Conservation (phyloP, 169 alveolate species). For the Cryptosporidium muris region DNA sequence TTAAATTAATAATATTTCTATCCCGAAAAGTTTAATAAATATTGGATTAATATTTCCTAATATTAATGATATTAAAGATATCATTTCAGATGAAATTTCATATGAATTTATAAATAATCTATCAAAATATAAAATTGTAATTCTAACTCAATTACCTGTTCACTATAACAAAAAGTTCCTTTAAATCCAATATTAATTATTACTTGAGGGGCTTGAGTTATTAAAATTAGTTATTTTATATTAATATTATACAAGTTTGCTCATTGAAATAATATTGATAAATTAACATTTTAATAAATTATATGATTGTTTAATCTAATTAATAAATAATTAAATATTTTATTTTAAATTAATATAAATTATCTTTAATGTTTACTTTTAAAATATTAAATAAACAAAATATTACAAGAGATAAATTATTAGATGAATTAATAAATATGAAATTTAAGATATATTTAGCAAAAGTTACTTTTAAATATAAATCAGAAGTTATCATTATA, state of each 20-base stretch:
- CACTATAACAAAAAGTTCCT: neutral
- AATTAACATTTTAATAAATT: neutral
- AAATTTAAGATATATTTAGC: neutral
- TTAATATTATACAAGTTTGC: neutral
- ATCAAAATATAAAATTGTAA: neutral
- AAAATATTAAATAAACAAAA: constrained; percentile 19
- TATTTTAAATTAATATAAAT: neutral
- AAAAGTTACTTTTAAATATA: neutral
- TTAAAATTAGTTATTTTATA: neutral
- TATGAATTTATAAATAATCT: neutral
- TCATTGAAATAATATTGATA: neutral
- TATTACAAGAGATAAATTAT: neutral
- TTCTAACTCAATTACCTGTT: neutral
- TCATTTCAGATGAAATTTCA: neutral
- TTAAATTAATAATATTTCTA: constrained; percentile 2
- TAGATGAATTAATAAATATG: neutral
- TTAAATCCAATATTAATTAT: too few species aligned
- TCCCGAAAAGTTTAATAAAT: constrained; percentile 8
- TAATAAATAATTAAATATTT: neutral
- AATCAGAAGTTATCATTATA: constrained; percentile 12
- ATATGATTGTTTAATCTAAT: constrained; percentile 2
- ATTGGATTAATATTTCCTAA: constrained; percentile 12
- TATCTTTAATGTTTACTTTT: neutral
- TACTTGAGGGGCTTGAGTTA: too few species aligned
- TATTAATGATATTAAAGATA: neutral